phyloP scores from a whole-genome alignment of 352 stramenopile species.

The Phytophthora cryptogea region DNA sequence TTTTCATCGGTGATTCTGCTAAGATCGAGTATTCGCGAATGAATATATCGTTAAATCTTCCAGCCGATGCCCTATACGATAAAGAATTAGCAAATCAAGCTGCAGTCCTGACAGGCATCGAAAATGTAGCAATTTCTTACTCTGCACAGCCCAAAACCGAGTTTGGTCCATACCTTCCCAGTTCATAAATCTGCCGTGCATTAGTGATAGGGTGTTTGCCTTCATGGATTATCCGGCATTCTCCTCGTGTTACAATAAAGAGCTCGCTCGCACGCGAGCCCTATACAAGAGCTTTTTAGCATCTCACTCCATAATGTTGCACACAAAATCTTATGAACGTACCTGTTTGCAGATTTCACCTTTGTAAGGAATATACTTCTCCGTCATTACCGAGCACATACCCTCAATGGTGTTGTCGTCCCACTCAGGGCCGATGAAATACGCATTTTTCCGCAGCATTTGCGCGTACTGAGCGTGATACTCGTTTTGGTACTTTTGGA shows the following conservation, averaged over 20 bases:
- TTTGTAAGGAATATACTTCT: conserved; percentile 77
- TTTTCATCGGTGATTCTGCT: conserved; percentile 73
- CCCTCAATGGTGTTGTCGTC: conserved; percentile 82
- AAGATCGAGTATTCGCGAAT: conserved; percentile 78
- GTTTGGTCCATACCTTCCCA: conserved; percentile 75
- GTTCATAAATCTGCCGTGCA: conserved; percentile 58
- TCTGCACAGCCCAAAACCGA: conserved; percentile 82
- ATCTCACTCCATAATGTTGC: neutral
- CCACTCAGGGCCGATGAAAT: conserved; percentile 81
- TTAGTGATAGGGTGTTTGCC: conserved; percentile 78
- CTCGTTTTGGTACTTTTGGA: conserved; percentile 86
- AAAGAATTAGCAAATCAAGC: conserved; percentile 4
- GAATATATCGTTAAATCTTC: conserved; percentile 83
- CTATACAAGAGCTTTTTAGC: conserved; percentile 23
- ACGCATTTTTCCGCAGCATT: conserved; percentile 74
- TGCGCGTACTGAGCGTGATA: conserved; percentile 83
- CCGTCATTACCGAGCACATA: conserved; percentile 86
- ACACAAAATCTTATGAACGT: neutral
- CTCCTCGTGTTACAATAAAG: conserved; percentile 75
- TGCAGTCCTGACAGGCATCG: neutral
- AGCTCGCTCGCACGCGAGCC: conserved; percentile 73
- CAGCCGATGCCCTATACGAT: conserved; percentile 60
- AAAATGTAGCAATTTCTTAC: conserved; percentile 38
- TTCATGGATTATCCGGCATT: conserved; percentile 78
- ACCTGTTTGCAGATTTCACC: conserved; percentile 84